phyloP scores from a whole-genome alignment of 2,329 filamentous ascomycete genomes.

The Fusarium sp. region DNA sequence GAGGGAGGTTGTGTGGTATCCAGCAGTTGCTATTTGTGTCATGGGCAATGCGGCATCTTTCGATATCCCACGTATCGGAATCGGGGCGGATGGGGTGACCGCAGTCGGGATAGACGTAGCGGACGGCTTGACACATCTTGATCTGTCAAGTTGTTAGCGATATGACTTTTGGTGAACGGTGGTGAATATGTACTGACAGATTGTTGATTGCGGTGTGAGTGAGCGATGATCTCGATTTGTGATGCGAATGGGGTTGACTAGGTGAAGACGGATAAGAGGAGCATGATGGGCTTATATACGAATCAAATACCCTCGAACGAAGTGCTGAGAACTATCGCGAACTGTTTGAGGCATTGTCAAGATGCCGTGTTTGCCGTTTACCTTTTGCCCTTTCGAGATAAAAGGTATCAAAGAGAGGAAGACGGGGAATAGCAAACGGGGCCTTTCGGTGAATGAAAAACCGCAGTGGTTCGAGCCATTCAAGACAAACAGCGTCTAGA shows the following conservation, averaged over 20 bases:
- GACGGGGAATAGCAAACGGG: not conserved
- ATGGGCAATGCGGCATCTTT: constrained; percentile 25
- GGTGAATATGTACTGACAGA: not conserved
- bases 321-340: not conserved
- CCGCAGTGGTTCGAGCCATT: not conserved
- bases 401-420: not conserved
- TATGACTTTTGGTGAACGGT: not conserved
- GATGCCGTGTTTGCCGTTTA: not conserved
- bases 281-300: not conserved
- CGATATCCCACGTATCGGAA: constrained; percentile 14
- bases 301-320: not conserved
- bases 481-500: not conserved
- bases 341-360: not conserved
- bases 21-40: constrained; percentile 31
- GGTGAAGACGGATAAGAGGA: not conserved
- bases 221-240: too few species aligned
- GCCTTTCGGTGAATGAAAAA: not conserved
- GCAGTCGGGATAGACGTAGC: constrained; percentile 39
- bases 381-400: not conserved
- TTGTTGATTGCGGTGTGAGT: too few species aligned
- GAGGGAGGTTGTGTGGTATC: constrained; percentile 14
- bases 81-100: constrained; percentile 26
- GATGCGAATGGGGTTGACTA: too few species aligned
- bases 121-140: constrained; percentile 37
- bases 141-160: not conserved